A percentile compares a stretch with the other conserved stretches of the same genome.
Evolutionary conservation across 495 filamentous ascomycete genomes (phyloP).

Genomic region (Penicillium desertorum): DNA sequence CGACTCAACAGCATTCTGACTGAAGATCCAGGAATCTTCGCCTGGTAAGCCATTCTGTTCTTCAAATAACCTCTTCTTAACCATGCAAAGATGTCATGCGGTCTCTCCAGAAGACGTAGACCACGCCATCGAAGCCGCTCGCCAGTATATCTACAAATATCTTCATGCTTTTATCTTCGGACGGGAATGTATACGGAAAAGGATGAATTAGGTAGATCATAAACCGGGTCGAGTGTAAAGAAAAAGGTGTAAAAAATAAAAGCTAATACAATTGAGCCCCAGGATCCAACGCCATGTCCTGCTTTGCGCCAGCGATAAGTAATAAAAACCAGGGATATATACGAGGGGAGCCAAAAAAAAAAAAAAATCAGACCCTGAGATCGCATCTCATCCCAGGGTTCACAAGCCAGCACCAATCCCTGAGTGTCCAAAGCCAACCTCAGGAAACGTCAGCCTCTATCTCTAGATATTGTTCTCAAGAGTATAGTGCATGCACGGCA

Average conservation of each 20-base stretch:
- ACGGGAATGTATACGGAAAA: not conserved
- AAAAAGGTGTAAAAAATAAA: not conserved
- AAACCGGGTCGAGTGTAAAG: not conserved
- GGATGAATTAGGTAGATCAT: not conserved
- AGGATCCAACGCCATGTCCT: conserved; percentile 15
- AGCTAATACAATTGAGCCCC: conserved; percentile 5
- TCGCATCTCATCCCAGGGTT: not conserved
- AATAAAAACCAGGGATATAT: conserved; percentile 19
- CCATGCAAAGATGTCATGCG: too few species aligned
- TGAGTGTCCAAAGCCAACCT: conserved; percentile 1
- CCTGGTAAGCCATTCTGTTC: too few species aligned
- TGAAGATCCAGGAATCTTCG: too few species aligned
- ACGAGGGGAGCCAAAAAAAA: conserved; percentile 2
- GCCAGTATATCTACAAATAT: not conserved
- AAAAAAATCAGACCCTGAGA: not conserved
- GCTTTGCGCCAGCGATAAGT: conserved; percentile 20
- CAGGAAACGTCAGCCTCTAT: conserved; percentile 1
- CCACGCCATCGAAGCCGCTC: too few species aligned
- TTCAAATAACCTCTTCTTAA: too few species aligned
- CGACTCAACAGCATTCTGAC: too few species aligned
- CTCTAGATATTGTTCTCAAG: not conserved
- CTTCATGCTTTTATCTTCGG: not conserved
- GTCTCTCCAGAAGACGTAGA: too few species aligned
- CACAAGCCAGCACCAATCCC: not conserved
- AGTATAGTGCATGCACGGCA: not conserved